phyloP scores from a whole-genome alignment of 1,284 basidiomycete species.

The Austroboletus novae-zelandiae region DNA sequence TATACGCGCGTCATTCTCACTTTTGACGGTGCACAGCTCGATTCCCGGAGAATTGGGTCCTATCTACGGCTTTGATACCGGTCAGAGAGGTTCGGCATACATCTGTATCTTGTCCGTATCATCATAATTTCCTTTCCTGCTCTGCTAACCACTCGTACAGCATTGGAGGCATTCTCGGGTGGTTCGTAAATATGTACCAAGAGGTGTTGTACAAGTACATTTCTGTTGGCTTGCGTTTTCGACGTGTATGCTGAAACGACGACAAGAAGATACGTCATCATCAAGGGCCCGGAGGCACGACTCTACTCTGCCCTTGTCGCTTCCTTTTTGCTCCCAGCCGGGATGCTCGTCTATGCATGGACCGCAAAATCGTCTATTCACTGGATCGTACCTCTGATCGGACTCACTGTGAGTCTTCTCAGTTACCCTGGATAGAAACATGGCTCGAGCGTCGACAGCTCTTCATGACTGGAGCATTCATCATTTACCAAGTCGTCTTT shows the following conservation, averaged over 20 bases:
- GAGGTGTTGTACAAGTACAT: conserved; percentile 47
- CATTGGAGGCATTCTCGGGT: conserved; percentile 29
- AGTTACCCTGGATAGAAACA: background rate
- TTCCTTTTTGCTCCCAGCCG: conserved; percentile 49
- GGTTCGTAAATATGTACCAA: conserved; percentile 37
- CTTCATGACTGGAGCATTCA: conserved; percentile 55
- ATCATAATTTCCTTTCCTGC: conserved; percentile 7
- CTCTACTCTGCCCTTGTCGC: conserved; percentile 57
- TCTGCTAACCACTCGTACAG: conserved; percentile 15
- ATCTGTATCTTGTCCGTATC: conserved; percentile 42
- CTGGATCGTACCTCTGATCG: conserved; percentile 47
- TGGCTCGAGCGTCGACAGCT: conserved; percentile 32
- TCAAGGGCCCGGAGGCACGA: conserved; percentile 61
- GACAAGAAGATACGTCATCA: conserved; percentile 32
- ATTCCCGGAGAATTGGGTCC: conserved; percentile 48
- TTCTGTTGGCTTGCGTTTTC: background rate
- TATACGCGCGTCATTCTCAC: background rate
- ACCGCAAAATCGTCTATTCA: conserved; percentile 23
- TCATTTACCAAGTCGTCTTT: conserved; percentile 66
- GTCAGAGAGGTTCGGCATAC: conserved; percentile 51
- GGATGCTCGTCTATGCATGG: conserved; percentile 56
- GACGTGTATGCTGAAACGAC: conserved; percentile 11
- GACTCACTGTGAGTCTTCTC: conserved; percentile 38
- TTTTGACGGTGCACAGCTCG: conserved; percentile 35
- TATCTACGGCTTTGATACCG: conserved; percentile 52